Evolutionary conservation across 2,329 filamentous ascomycete species (phyloP), one percentile per base, ranked within the genome.

Genomic region (Metarhizium guizhouense): DNA sequence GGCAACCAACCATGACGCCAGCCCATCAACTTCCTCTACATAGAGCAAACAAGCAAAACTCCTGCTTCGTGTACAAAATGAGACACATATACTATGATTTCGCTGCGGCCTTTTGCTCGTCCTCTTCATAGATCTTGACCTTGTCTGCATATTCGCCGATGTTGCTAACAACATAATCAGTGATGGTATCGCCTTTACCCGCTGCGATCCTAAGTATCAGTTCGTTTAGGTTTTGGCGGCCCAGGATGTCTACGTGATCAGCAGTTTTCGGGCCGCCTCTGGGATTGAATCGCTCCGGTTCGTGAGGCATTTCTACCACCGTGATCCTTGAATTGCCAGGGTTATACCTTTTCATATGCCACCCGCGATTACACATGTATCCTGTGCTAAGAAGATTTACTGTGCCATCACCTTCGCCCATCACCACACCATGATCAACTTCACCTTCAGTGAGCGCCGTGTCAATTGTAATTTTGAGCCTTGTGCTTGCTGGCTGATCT

Each of bases 351-450:
- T 90, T 91, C 71, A 96, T 88, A 56, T 86, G 85, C 94, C 94
- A 99, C 3, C 94, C 94, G 64, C 87, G 90, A 63, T 90, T 87
- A 70, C 94, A 99, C 94, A 99, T 97, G 69, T 97, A 99, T 2
- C 93, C 94, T 1, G 85, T 84, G 63, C 88, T 95, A 11, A 99
- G 74, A n/a, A 99, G 72, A 61, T 92, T 95, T 47, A 99, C 94
- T 0, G 94, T 99, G 1, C 94, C 94, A 63, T 99, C 94, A 4
- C 94, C 94, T 70, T 97, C 94, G 42, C 93, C 93, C 79, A 96
- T 87, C 38, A 95, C 79, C n/a, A 99, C 90, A 29, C 94, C 94
- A 61, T 88, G 94, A 67, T 99, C 92, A 4, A 84, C 77, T 3
- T 78, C 76, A 16, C 77, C 81, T 53, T 77, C 76, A 2, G 77